Conservation (phyloP, 768 basidiomycete species). For the Kwoniella sp. region DNA sequence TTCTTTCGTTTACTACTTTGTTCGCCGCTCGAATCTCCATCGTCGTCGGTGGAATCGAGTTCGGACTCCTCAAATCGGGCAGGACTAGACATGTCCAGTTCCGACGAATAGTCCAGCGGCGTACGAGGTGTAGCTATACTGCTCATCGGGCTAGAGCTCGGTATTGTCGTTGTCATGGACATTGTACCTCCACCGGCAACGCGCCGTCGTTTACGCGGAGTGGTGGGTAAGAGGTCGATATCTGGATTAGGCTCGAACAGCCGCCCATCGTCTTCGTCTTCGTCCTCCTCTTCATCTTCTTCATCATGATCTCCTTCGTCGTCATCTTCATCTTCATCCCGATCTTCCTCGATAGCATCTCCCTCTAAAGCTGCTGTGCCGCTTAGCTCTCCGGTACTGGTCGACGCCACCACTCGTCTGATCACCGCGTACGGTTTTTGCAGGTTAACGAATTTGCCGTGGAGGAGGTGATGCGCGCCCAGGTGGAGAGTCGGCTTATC, state of each 20-base stretch:
- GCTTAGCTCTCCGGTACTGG: neutral
- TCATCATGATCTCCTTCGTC: slow-evolving; percentile 33
- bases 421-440: slow-evolving; percentile 82
- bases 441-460: slow-evolving; percentile 76
- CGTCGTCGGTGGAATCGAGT: slow-evolving; percentile 19
- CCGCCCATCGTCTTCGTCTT: slow-evolving; percentile 22
- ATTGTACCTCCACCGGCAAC: neutral
- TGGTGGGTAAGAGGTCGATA: neutral
- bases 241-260: slow-evolving; percentile 9
- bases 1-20: slow-evolving; percentile 6
- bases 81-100: slow-evolving; percentile 45
- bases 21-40: neutral
- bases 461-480: slow-evolving; percentile 80
- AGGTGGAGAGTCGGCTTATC: slow-evolving; percentile 77
- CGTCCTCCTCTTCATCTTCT: slow-evolving; percentile 34
- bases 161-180: neutral
- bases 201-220: neutral
- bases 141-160: slow-evolving; percentile 34
- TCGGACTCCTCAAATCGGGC: slow-evolving; percentile 3
- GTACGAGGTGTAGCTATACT: slow-evolving; percentile 23
- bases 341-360: slow-evolving; percentile 34
- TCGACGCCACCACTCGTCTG: slow-evolving; percentile 27
- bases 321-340: slow-evolving; percentile 37
- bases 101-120: slow-evolving; percentile 50
- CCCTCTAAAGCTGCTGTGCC: slow-evolving; percentile 9